Conservation (phyloP, 768 basidiomycete genomes). For the Postia placenta region DNA sequence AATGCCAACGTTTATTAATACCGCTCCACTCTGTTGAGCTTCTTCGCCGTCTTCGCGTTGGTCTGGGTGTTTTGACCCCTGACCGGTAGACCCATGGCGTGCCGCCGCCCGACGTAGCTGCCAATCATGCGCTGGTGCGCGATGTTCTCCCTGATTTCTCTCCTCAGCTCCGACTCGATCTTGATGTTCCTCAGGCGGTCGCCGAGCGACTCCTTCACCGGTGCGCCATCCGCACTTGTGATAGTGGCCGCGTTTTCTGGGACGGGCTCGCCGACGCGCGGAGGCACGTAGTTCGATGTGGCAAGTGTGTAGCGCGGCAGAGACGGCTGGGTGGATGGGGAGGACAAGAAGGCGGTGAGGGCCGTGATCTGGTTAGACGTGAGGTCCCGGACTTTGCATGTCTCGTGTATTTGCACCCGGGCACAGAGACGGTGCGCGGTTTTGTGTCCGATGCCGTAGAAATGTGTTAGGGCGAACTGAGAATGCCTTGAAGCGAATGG, state of each 20-base stretch:
- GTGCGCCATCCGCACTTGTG: constrained; percentile 2
- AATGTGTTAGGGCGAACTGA: constrained; percentile 84
- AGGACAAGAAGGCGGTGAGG: constrained; percentile 91
- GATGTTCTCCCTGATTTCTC: constrained; percentile 85
- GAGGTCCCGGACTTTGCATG: constrained; percentile 72
- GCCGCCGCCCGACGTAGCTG: constrained; percentile 87
- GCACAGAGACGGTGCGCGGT: constrained; percentile 82
- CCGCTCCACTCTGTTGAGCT: constrained; percentile 82
- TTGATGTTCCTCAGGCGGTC: constrained; percentile 72
- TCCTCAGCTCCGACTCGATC: constrained; percentile 83
- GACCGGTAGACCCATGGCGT: constrained; percentile 90
- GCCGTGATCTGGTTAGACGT: constrained; percentile 84
- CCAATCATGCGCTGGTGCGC: constrained; percentile 91
- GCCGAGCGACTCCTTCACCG: constrained; percentile 13
- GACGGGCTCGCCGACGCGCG: constrained; percentile 31
- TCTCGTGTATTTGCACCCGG: constrained; percentile 87
- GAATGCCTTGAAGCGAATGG: neutral
- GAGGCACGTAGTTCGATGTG: constrained; percentile 41
- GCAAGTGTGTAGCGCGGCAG: constrained; percentile 68
- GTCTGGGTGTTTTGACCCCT: constrained; percentile 90
- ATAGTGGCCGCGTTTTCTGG: constrained; percentile 10
- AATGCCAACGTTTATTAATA: too few relatives aligned
- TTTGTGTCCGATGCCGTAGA: constrained; percentile 81
- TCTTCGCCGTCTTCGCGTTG: constrained; percentile 87
- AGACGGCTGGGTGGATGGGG: constrained; percentile 69